A percentile compares a stretch with the other conserved stretches of the same genome.
phyloP scores from a whole-genome alignment of 2,329 filamentous ascomycete genomes.

The Trichothecium roseum region DNA sequence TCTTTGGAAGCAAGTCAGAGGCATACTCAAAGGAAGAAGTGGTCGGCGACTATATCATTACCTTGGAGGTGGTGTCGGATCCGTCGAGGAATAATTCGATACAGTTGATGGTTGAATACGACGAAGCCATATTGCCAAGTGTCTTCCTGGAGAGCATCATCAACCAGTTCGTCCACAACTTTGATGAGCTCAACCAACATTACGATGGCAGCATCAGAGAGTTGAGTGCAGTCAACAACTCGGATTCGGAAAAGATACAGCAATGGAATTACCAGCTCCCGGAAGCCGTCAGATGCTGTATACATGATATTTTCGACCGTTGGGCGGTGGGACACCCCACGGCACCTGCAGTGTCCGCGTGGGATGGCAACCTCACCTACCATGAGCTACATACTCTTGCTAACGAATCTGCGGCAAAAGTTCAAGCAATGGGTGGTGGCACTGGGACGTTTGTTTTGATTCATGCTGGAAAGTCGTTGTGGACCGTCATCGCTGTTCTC shows the following conservation, averaged over 20 bases:
- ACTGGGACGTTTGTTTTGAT: not conserved
- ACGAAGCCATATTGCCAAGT: not conserved
- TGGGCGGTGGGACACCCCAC: not conserved
- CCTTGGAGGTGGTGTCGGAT: not conserved
- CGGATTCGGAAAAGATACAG: not conserved
- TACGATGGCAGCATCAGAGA: too few relatives aligned
- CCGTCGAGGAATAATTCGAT: not conserved
- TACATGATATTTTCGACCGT: not conserved
- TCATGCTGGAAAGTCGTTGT: not conserved
- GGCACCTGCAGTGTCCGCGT: not conserved
- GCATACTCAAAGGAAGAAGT: not conserved
- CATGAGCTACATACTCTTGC: not conserved
- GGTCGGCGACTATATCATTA: constrained; percentile 1
- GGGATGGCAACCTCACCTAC: not conserved
- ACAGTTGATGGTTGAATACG: not conserved
- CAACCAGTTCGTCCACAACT: too few relatives aligned
- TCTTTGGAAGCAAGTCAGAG: not conserved
- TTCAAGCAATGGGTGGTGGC: not conserved
- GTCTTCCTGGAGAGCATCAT: not conserved
- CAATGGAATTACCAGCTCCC: not conserved
- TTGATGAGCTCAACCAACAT: not conserved
- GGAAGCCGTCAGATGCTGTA: not conserved
- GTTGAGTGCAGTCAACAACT: not conserved
- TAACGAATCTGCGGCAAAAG: not conserved
- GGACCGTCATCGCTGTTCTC: not conserved